Evolutionary conservation across 805 yeast species (phyloP).

Genomic region (Metschnikowia baotianmanensis): DNA sequence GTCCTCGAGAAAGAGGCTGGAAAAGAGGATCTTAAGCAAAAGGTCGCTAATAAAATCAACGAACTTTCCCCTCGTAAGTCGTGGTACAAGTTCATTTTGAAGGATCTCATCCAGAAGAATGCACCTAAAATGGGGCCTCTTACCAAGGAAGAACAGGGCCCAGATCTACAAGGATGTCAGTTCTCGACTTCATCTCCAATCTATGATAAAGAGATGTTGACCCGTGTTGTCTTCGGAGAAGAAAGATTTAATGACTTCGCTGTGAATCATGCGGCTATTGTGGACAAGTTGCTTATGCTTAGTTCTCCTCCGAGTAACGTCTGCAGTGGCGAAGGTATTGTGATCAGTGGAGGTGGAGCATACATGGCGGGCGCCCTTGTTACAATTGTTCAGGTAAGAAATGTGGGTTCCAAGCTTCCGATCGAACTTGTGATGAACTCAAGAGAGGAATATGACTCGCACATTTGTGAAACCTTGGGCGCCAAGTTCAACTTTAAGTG

Average conservation of each 20-base stretch:
- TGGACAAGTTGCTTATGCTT: constrained; percentile 22
- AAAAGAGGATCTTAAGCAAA: constrained; percentile 4
- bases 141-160: constrained; percentile 19
- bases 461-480: constrained; percentile 28
- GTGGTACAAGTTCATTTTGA: constrained; percentile 16
- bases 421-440: constrained; percentile 33
- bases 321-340: constrained; percentile 34
- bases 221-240: constrained; percentile 18
- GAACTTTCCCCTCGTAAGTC: constrained; percentile 6
- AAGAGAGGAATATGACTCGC: constrained; percentile 22
- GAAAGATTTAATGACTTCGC: constrained; percentile 23
- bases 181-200: constrained; percentile 14
- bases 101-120: constrained; percentile 13
- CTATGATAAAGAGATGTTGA: constrained; percentile 13
- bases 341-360: constrained; percentile 30
- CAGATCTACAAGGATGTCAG: constrained; percentile 13
- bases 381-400: constrained; percentile 29
- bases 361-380: constrained; percentile 29
- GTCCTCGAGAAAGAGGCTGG: constrained; percentile 1
- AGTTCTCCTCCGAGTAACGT: constrained; percentile 25
- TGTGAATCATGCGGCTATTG: constrained; percentile 26
- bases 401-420: constrained; percentile 33
- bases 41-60: constrained; percentile 8
- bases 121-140: constrained; percentile 18
- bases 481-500: constrained; percentile 27